Evolutionary conservation across 1,284 basidiomycete species (phyloP).

Genomic region (Puccinia triticina): DNA sequence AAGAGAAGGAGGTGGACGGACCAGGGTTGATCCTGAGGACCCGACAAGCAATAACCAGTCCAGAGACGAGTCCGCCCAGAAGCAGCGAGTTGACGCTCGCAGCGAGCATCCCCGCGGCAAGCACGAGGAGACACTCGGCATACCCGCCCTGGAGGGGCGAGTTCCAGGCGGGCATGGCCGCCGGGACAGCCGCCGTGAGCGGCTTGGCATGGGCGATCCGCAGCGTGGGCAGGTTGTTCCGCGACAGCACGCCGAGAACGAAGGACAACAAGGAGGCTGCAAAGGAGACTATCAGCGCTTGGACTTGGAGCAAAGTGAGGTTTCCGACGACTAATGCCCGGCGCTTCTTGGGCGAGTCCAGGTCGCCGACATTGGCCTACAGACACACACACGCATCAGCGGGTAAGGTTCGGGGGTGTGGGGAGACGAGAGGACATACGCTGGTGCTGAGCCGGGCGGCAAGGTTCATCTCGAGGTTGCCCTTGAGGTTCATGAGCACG

Average conservation of each 20-base stretch:
- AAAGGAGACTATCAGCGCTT: conserved; percentile 85
- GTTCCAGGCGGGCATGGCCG: conserved; percentile 31
- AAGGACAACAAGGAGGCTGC: conserved; percentile 81
- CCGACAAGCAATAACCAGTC: conserved; percentile 77
- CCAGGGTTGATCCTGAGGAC: conserved; percentile 80
- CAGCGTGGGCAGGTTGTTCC: conserved; percentile 53
- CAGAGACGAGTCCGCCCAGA: conserved; percentile 90
- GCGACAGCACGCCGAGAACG: conserved; percentile 67
- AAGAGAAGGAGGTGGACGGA: conserved; percentile 56
- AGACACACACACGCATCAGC: too few species aligned
- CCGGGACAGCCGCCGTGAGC: too few species aligned
- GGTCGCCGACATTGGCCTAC: conserved; percentile 75
- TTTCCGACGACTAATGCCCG: conserved; percentile 77
- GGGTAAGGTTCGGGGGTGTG: too few species aligned
- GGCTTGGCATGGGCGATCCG: conserved; percentile 56
- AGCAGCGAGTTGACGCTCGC: conserved; percentile 77
- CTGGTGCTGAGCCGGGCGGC: conserved; percentile 63
- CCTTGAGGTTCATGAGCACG: conserved; percentile 91
- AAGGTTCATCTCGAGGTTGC: conserved; percentile 91
- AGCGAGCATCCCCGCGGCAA: conserved; percentile 84
- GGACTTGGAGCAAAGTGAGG: conserved; percentile 84
- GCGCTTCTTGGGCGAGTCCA: conserved; percentile 73
- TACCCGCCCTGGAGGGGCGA: conserved; percentile 60
- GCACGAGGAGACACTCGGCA: conserved; percentile 74
- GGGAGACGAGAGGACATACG: conserved; percentile 53